These are phyloP conservation scores for Sonneratia alba DNA, from an alignment of 345 rosid species.

Conservation along the genomic window DNA sequence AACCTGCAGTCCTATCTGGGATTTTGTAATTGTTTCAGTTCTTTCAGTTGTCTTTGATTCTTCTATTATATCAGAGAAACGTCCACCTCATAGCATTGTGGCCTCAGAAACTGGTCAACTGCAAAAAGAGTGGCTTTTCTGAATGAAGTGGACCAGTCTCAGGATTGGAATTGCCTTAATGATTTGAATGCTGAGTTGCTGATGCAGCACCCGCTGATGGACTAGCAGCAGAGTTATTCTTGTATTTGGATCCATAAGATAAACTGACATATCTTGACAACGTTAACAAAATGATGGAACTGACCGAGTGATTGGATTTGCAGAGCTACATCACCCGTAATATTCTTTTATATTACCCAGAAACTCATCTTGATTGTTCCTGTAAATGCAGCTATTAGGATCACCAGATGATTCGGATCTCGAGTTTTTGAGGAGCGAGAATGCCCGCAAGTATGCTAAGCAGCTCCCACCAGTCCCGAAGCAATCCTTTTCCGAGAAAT, in stretches of 20 bases:
- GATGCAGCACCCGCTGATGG: not conserved
- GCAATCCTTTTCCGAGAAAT: constrained; percentile 54
- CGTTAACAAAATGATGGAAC: not conserved
- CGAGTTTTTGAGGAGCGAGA: constrained; percentile 73
- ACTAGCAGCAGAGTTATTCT: not conserved
- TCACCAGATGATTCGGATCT: constrained; percentile 83
- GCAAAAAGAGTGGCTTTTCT: not conserved
- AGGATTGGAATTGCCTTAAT: not conserved
- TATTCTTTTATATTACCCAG: not conserved
- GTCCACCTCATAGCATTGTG: not conserved
- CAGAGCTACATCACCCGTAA: not conserved
- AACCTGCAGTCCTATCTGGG: not conserved
- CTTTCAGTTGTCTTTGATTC: not conserved
- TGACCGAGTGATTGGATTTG: not conserved
- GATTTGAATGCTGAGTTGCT: not conserved
- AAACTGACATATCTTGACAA: not conserved
- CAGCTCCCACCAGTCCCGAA: constrained; percentile 66
- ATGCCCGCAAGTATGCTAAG: constrained; percentile 66
- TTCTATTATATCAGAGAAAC: not conserved
- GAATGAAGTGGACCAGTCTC: not conserved
- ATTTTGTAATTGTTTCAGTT: not conserved
- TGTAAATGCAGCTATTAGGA: constrained; percentile 50
- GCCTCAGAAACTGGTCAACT: not conserved
- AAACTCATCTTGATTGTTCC: not conserved
- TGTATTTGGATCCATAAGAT: not conserved